These are phyloP conservation scores for Flagelloscypha sp. DNA, from an alignment of 768 basidiomycete species.

Conservation along the genomic window DNA sequence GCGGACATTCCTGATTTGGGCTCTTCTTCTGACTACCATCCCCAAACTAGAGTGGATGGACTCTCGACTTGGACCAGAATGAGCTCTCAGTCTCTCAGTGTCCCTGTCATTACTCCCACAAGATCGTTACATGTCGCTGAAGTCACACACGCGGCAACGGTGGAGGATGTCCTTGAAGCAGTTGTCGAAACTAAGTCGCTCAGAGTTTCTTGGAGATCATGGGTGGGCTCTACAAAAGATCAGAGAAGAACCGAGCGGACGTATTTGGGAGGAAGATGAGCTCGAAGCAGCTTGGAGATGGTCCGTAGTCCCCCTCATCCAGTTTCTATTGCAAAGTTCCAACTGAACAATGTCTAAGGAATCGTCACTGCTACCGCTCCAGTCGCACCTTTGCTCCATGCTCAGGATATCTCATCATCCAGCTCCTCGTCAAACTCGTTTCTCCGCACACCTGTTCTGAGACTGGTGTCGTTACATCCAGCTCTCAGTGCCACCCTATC, in stretches of 20 bases:
- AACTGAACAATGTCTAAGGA: slow-evolving; percentile 31
- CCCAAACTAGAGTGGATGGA: no score
- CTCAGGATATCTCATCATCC: slow-evolving; percentile 25
- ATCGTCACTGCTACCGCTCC: slow-evolving; percentile 34
- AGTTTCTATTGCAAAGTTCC: slow-evolving; percentile 1
- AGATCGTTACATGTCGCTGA: slow-evolving; percentile 59
- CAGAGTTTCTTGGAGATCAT: slow-evolving; percentile 46
- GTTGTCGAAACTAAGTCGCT: slow-evolving; percentile 40
- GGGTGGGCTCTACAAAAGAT: slow-evolving; percentile 68
- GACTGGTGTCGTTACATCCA: slow-evolving; percentile 65
- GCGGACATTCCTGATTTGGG: no score
- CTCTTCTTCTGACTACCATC: no score
- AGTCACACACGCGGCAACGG: slow-evolving; percentile 42
- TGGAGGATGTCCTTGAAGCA: slow-evolving; percentile 50
- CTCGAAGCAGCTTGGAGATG: slow-evolving; percentile 56
- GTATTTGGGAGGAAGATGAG: slow-evolving; percentile 66
- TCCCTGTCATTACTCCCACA: slow-evolving; percentile 52
- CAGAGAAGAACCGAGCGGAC: slow-evolving; percentile 47
- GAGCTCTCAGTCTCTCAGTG: no score
- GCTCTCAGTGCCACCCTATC: slow-evolving; percentile 42
- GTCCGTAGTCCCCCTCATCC: slow-evolving; percentile 25
- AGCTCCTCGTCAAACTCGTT: slow-evolving; percentile 37
- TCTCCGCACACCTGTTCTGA: slow-evolving; percentile 60
- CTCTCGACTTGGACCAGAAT: no score
- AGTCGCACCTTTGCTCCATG: slow-evolving; percentile 47